Evolutionary conservation across 2,329 filamentous ascomycete genomes (phyloP), one percentile per base, ranked within the genome.

Genomic region (Fusarium staphyleae): DNA sequence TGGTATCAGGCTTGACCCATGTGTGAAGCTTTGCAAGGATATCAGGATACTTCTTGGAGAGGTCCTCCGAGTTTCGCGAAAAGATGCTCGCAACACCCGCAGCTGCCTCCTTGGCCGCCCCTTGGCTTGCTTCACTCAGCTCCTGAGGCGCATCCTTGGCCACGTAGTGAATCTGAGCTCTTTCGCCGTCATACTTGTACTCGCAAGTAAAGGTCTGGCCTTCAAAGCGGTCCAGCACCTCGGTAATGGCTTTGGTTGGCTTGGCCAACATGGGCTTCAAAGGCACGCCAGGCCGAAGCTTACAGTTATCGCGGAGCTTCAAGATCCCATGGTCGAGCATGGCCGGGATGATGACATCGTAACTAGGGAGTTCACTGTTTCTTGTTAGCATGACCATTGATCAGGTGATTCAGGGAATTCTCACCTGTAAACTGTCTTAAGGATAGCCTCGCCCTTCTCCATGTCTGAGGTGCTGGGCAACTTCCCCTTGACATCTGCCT

Each of bases 191-290:
- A 69, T 99, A 99, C 74, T 99, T 99, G 81, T 96, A 99, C 72
- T 99, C 95, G 76, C 95, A 99, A 1, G 95, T 98, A 69, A 99
- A 99, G 19, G 88, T 89, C 70, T 96, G 95, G 60, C 90, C 87
- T 71, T 98, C 95, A 63, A 99, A 99, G 5, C 95, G 90, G 74
- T 99, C 93, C 10, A 99, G 82, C 0, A 99, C 95, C 75, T 99
- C 95, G 1, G 93, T 96, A 66, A 99, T 97, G 5, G 95, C 93
- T 73, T 99, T 99, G 9, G 95, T 99, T 3, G 95, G 95, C 69
- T 98, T 98, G 15, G 95, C 95, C 77, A 99, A 82, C 95, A 99
- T 99, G 66, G 95, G 95, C 74, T 99, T 99, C 52, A 99, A 80
- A 1, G 95, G 95, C 13, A 99, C 90, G 59, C 95, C 95, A 0